Base-by-base conservation (phyloP, 306 rosid genomes). In the Quercus wislizeni region DNA sequence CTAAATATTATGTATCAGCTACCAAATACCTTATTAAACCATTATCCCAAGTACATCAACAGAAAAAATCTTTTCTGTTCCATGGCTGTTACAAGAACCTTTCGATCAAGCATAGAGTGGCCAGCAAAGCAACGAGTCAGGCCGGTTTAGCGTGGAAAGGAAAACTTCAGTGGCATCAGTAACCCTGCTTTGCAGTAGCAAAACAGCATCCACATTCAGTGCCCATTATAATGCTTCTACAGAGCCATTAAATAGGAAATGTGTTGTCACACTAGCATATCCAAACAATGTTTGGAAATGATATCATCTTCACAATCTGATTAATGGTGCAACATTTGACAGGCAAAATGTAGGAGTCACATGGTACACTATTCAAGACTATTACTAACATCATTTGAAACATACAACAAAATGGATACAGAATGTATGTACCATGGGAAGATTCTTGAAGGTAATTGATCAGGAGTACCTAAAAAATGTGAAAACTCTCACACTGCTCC, bases 401-500 rank as follows among this genome's bases (percentile, higher is more conserved):
- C 79, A 76, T 75, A 74, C 61, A 74, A 49, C 4, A 21, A 69
- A 23, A 54, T n/a, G 17, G 10, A 70, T 28, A 67, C 80, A 80
- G 33, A 80, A 80, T 19, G 54, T 69, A 79, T 69, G 56, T 35
- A 75, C 33, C n/a, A 73, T 21, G 59, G 55, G 14, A 83, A 85
- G 81, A 77, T 31, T 55, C 30, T 75, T 78, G 69, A 67, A 72
- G 75, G 78, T 71, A 85, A 83, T 89, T 78, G 88, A 59, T 78
- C 82, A 82, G 82, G 85, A 86, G 86, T 57, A 83, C 86, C 79
- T 70, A 74, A 62, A 79, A 77, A 84, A 79, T 75, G 43, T 56
- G 77, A 82, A 76, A 81, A 82, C 83, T 78, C 71, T 84, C 84
- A 54, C 81, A 81, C 82, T 80, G 82, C 87, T 81, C 83, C 75